Evolutionary conservation across 352 stramenopile genomes (phyloP).

Genomic region (Phytophthora rubi): DNA sequence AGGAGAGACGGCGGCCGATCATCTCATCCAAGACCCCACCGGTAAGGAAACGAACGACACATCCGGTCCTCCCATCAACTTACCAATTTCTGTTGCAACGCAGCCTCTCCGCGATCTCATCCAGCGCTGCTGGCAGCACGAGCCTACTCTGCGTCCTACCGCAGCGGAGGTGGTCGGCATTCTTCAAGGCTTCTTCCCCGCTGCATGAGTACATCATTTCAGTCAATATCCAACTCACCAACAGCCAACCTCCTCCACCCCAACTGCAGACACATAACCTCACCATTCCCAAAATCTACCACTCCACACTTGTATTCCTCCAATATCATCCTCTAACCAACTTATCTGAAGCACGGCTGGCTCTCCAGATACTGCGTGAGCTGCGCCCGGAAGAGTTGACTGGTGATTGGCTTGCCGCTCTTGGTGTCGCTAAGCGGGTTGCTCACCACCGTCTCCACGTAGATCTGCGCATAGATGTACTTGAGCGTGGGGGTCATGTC

Average conservation of each 20-base stretch:
- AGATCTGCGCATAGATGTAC: conserved; percentile 91
- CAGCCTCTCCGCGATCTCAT: conserved; percentile 73
- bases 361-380: conserved; percentile 81
- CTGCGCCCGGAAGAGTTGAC: conserved; percentile 75
- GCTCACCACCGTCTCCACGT: conserved; percentile 91
- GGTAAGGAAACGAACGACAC: conserved; percentile 32
- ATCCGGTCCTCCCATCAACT: neutral
- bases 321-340: conserved; percentile 14
- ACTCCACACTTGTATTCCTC: conserved; percentile 14
- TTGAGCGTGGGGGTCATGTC: conserved; percentile 83
- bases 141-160: conserved; percentile 52
- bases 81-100: neutral
- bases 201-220: conserved; percentile 6
- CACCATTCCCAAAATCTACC: neutral
- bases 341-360: conserved; percentile 70
- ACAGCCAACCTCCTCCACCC: neutral
- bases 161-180: conserved; percentile 50
- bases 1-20: conserved; percentile 64
- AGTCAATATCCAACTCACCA: neutral
- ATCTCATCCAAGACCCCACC: conserved; percentile 66
- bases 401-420: conserved; percentile 76
- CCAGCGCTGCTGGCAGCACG: conserved; percentile 68
- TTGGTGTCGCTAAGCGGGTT: conserved; percentile 88
- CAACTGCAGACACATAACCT: neutral
- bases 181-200: conserved; percentile 58